phyloP scores from a whole-genome alignment of 257 asterid genomes.

The Solanum pimpinellifolium region DNA sequence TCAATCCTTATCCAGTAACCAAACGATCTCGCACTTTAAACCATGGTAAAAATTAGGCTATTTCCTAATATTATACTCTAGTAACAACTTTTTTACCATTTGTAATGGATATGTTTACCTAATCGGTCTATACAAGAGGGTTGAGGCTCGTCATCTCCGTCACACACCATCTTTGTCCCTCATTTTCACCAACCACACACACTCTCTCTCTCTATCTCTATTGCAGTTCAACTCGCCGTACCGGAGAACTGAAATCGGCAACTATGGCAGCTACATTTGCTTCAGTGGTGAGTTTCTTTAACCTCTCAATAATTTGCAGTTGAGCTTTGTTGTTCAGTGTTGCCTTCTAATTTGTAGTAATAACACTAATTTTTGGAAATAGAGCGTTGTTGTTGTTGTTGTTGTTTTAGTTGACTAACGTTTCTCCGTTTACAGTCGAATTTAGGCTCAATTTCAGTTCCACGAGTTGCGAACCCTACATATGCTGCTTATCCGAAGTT shows the following conservation, averaged over 20 bases:
- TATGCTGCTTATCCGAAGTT: slow-evolving; percentile 23
- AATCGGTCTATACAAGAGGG: background rate
- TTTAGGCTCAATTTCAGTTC: slow-evolving; percentile 44
- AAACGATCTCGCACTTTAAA: too few species aligned
- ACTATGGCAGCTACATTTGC: slow-evolving; percentile 58
- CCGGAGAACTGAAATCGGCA: background rate
- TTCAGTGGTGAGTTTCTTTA: slow-evolving; percentile 24
- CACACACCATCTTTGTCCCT: background rate
- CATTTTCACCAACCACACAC: background rate
- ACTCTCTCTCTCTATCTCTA: background rate
- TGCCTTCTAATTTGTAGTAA: background rate
- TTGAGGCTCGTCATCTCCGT: slow-evolving; percentile 38
- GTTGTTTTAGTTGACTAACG: background rate
- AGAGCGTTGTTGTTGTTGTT: background rate
- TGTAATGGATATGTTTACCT: background rate
- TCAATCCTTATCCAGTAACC: background rate
- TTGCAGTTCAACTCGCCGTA: background rate
- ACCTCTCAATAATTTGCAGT: background rate
- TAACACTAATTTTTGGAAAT: background rate
- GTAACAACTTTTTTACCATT: background rate
- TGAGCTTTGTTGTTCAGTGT: background rate
- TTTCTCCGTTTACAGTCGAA: slow-evolving; percentile 35
- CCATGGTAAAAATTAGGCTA: background rate
- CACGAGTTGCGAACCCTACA: slow-evolving; percentile 11
- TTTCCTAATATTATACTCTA: too few species aligned